phyloP scores from a whole-genome alignment of 2,329 filamentous ascomycete species.

The Colletotrichum eremochloae region DNA sequence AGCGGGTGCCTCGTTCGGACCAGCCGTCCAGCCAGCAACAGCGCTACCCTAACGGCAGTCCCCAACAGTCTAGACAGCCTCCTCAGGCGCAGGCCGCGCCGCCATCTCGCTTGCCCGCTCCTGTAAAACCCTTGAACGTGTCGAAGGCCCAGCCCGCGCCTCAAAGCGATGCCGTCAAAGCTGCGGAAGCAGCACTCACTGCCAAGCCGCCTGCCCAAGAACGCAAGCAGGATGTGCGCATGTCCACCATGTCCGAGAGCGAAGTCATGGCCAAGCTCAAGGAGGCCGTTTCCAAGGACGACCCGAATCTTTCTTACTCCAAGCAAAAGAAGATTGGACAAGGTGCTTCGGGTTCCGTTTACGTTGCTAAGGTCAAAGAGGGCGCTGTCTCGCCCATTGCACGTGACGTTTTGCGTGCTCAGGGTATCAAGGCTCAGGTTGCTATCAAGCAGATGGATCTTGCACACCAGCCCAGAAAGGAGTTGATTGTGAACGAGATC shows the following conservation, averaged over 20 bases:
- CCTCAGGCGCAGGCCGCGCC: slow-evolving; percentile 48
- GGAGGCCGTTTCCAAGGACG: slow-evolving; percentile 95
- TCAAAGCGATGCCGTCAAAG: slow-evolving; percentile 80
- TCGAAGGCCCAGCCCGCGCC: slow-evolving; percentile 70
- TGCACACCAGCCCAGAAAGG: slow-evolving; percentile 95
- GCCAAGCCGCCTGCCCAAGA: slow-evolving; percentile 81
- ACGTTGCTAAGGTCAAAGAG: slow-evolving; percentile 96
- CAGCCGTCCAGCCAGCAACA: slow-evolving; percentile 56
- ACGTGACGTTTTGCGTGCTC: slow-evolving; percentile 80
- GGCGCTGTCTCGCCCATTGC: slow-evolving; percentile 85
- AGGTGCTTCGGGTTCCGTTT: slow-evolving; percentile 96
- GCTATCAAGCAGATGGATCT: slow-evolving; percentile 99
- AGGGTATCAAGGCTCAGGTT: slow-evolving; percentile 88
- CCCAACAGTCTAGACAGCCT: slow-evolving; percentile 61
- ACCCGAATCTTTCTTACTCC: slow-evolving; percentile 94
- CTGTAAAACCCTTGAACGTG: slow-evolving; percentile 85
- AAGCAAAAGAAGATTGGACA: slow-evolving; percentile 99
- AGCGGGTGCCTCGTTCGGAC: slow-evolving; percentile 62
- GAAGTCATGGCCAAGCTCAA: slow-evolving; percentile 98
- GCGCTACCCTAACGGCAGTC: slow-evolving; percentile 68
- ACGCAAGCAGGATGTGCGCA: slow-evolving; percentile 91
- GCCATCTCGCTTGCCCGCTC: slow-evolving; percentile 68
- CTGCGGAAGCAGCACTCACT: slow-evolving; percentile 89
- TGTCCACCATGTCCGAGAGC: slow-evolving; percentile 97
- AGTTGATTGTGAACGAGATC: slow-evolving; percentile 99